Base-by-base conservation (phyloP, 2,329 filamentous ascomycete species). In the Monascus ruber region DNA sequence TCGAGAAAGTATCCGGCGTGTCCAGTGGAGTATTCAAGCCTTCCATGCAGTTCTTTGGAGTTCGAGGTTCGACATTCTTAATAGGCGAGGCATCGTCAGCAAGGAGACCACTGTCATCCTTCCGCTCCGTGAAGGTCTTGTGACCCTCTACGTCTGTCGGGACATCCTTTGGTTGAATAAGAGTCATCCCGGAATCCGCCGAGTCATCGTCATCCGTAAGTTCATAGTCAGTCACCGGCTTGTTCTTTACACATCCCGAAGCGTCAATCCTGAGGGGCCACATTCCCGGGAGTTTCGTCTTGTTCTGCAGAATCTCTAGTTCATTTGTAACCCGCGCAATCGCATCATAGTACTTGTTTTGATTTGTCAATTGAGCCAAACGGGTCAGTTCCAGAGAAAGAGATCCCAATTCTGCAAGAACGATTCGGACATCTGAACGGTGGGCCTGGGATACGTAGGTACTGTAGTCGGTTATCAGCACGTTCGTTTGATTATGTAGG, bases 361-460 rank as follows among this genome's bases (percentile, higher is more conserved):
- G 71, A 41, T 78, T 77, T 0, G 88, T 94, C 46, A 95, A 68
- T 60, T 95, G 88, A 6, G 87, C 84, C 34, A 95, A 71, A 10
- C 86, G 77, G 1, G 86, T 94, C 59, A 95, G 94, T 58, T 95
- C 88, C 69, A 95, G 72, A 6, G 81, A 81, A 45, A 95, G 67
- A 7, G 84, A 85, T 2, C 83, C 88, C 27, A 91, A 60, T 60
- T 91, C 85, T 45, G 73, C 77, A 50, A 82, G 63, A 50, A 81
- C 60, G 39, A 74, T 74, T 36, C 65, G 61, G 4, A 56, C 62
- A 42, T 69, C 65, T 1, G 83, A 83, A 24, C 74, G 71, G 49
- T 79, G 81, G 5, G 79, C 75, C 47, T 79, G 73, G 3, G 73
- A 76, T 6, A 75, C 73, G 50, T 70, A 77, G 10, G 72, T 64